Percentiles rank a stretch among this genome's conserved stretches.
These are phyloP conservation scores for Decorospora gaudefroyi DNA, from an alignment of 2,329 filamentous ascomycete species.

Conservation along the genomic window DNA sequence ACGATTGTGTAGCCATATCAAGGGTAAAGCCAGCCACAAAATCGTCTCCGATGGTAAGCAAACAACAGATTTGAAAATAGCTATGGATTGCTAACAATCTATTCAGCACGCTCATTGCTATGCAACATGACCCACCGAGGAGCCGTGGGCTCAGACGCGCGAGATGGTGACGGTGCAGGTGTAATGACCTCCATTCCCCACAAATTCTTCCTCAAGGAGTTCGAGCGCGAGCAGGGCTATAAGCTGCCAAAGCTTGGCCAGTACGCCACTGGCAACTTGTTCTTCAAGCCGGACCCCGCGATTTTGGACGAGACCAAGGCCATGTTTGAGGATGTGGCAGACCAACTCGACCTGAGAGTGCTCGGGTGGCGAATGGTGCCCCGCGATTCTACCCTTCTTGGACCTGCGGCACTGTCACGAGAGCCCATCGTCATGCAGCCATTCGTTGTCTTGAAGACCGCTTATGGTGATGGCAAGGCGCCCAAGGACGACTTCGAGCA, in stretches of 20 bases:
- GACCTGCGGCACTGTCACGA: conserved; percentile 87
- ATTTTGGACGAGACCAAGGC: conserved; percentile 86
- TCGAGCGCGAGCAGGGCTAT: conserved; percentile 85
- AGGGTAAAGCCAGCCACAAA: conserved; percentile 96
- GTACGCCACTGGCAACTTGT: conserved; percentile 96
- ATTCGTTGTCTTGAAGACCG: conserved; percentile 84
- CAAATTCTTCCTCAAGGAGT: conserved; percentile 98
- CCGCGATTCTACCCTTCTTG: conserved; percentile 88
- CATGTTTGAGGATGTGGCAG: conserved; percentile 92
- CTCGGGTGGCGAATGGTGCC: conserved; percentile 96
- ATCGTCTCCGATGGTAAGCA: conserved; percentile 94
- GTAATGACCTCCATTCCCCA: conserved; percentile 99
- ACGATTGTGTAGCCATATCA: conserved; percentile 74
- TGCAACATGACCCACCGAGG: conserved; percentile 99
- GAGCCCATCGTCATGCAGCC: conserved; percentile 96
- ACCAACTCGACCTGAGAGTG: conserved; percentile 83
- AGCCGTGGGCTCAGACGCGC: conserved; percentile 94
- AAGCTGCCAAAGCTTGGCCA: conserved; percentile 86
- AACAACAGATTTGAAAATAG: not conserved
- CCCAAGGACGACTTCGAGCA: conserved; percentile 78
- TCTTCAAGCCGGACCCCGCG: conserved; percentile 96
- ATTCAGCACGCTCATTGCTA: conserved; percentile 80
- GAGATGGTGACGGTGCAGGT: conserved; percentile 97
- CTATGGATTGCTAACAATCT: conserved; percentile 37
- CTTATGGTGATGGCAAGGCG: conserved; percentile 79